Conservation (phyloP, 441 rosid species). For the Gossypium laxum region DNA sequence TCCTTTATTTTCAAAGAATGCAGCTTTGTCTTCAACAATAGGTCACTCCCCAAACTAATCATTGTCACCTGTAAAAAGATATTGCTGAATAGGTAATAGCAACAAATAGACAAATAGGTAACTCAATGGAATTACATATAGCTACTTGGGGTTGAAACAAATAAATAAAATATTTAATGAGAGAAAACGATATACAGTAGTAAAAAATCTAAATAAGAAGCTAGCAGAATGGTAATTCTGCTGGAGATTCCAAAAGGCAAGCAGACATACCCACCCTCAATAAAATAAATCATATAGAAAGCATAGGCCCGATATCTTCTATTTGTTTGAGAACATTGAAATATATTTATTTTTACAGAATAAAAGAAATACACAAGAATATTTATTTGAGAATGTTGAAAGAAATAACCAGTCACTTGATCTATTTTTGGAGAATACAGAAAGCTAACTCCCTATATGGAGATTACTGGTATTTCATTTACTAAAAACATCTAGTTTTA, state of each 20-base stretch:
- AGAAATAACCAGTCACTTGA: not conserved
- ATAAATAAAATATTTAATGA: not conserved
- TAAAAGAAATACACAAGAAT: not conserved
- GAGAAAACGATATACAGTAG: not conserved
- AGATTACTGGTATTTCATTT: not conserved
- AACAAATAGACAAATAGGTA: constrained; percentile 2
- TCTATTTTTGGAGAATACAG: not conserved
- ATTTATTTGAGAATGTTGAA: not conserved
- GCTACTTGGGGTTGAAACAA: not conserved
- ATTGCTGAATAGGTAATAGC: constrained; percentile 11
- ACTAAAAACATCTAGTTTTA: constrained; percentile 1
- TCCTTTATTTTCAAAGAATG: constrained; percentile 89
- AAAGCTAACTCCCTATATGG: not conserved
- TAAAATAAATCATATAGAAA: constrained; percentile 1
- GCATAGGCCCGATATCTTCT: not conserved
- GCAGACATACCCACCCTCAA: not conserved
- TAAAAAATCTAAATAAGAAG: not conserved
- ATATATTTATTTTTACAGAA: not conserved
- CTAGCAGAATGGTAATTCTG: not conserved
- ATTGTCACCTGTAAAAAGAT: constrained; percentile 56
- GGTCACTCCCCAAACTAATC: constrained; percentile 61
- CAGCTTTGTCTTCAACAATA: constrained; percentile 73
- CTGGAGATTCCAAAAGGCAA: not conserved
- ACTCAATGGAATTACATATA: not conserved
- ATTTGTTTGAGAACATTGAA: not conserved